phyloP scores from a whole-genome alignment of 1,139 yeast species.

The Diutina pseudorugosa region DNA sequence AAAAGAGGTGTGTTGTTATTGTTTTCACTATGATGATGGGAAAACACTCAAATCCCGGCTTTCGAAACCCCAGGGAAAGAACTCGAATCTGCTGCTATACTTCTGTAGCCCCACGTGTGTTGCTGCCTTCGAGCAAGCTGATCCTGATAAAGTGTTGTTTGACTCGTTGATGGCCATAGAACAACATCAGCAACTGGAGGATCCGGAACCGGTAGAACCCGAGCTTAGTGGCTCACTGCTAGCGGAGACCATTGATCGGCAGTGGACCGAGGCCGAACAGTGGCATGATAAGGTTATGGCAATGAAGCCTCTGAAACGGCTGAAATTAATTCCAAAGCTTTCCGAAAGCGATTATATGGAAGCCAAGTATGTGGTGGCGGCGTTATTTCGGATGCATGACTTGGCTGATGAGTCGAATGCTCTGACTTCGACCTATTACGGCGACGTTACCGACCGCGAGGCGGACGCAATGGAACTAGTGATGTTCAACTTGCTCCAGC shows the following conservation, averaged over 20 bases:
- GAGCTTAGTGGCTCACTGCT: slow-evolving; percentile 10
- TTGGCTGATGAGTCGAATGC: slow-evolving; percentile 5
- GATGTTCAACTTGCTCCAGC: slow-evolving; percentile 37
- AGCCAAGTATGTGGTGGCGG: slow-evolving; percentile 22
- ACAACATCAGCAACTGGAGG: slow-evolving; percentile 9
- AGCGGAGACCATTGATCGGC: slow-evolving; percentile 16
- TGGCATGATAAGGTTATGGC: slow-evolving; percentile 25
- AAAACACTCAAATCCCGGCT: slow-evolving; percentile 27
- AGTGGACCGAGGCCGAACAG: slow-evolving; percentile 13
- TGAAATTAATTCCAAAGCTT: slow-evolving; percentile 19
- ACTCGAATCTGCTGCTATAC: slow-evolving; percentile 19
- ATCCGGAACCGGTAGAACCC: slow-evolving; percentile 13
- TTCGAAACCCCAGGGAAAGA: slow-evolving; percentile 6
- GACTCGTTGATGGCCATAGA: slow-evolving; percentile 19
- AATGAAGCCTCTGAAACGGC: slow-evolving; percentile 19
- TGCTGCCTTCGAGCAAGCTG: slow-evolving; percentile 18
- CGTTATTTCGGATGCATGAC: slow-evolving; percentile 15
- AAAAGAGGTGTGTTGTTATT: slow-evolving; percentile 52
- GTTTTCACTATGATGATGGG: slow-evolving; percentile 43
- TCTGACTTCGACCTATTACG: background rate
- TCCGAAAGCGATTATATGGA: slow-evolving; percentile 28
- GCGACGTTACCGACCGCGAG: slow-evolving; percentile 6
- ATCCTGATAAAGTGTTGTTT: slow-evolving; percentile 13
- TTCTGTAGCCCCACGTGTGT: slow-evolving; percentile 43
- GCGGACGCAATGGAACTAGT: slow-evolving; percentile 12